These are phyloP conservation scores for Pleurotus pulmonarius DNA, from an alignment of 768 basidiomycete species.

Conservation along the genomic window DNA sequence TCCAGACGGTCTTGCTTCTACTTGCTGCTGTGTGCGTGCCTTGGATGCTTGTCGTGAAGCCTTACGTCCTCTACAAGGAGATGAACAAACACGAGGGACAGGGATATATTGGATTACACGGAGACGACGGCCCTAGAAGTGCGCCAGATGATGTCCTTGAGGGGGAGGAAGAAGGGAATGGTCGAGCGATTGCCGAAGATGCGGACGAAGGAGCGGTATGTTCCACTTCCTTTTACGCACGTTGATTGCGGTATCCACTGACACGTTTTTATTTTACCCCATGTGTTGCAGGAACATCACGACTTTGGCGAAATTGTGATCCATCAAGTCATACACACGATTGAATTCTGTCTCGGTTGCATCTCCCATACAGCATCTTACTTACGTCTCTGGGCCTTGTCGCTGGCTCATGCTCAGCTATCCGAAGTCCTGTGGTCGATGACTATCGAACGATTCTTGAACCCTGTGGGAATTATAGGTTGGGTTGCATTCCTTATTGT, in stretches of 20 bases:
- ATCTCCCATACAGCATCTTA: constrained; percentile 97
- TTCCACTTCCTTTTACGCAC: constrained; percentile 18
- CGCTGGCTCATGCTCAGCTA: constrained; percentile 95
- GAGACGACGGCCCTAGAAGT: constrained; percentile 49
- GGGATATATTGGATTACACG: constrained; percentile 75
- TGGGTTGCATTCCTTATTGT: constrained; percentile 46
- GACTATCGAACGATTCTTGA: constrained; percentile 67
- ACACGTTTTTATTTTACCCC: constrained; percentile 6
- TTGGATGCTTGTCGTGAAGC: constrained; percentile 90
- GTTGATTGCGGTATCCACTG: constrained; percentile 11
- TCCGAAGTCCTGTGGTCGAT: constrained; percentile 92
- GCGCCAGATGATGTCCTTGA: constrained; percentile 62
- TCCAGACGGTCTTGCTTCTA: constrained; percentile 77
- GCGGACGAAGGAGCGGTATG: constrained; percentile 72
- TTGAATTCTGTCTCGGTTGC: constrained; percentile 98
- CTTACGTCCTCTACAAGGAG: constrained; percentile 89
- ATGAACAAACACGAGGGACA: constrained; percentile 77
- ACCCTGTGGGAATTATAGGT: constrained; percentile 63
- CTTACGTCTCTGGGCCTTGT: constrained; percentile 94
- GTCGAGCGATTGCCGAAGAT: constrained; percentile 69
- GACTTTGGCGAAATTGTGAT: constrained; percentile 94
- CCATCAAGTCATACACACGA: constrained; percentile 97
- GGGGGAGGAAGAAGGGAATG: constrained; percentile 80
- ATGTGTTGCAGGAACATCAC: constrained; percentile 60
- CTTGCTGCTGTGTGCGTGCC: constrained; percentile 88